phyloP scores from a whole-genome alignment of 768 basidiomycete species.

The Auricularia sp. region DNA sequence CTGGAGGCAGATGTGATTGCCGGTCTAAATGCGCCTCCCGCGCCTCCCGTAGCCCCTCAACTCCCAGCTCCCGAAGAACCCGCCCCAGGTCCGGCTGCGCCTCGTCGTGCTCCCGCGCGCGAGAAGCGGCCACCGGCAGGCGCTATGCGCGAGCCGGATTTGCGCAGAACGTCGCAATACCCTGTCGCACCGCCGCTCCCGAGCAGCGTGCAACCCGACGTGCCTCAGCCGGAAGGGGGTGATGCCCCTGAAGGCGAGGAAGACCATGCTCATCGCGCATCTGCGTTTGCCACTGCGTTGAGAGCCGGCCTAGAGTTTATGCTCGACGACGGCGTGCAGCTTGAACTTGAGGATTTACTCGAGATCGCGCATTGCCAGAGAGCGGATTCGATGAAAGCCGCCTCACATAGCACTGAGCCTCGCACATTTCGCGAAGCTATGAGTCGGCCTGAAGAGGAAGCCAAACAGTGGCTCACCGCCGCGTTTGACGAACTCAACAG shows the following conservation, averaged over 20 bases:
- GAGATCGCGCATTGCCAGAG: not conserved
- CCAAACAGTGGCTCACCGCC: conserved; percentile 8
- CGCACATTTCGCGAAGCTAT: not conserved
- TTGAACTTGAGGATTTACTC: not conserved
- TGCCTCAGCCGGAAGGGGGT: not conserved
- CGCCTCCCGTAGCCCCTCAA: no score
- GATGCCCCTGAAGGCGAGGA: not conserved
- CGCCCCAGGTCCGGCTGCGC: not conserved
- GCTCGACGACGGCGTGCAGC: not conserved
- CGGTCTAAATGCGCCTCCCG: no score
- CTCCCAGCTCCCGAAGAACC: no score
- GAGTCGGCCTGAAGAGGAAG: not conserved
- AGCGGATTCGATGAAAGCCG: not conserved
- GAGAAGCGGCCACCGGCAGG: not conserved
- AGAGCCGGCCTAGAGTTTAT: not conserved
- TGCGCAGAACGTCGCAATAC: not conserved
- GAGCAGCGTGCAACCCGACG: not conserved
- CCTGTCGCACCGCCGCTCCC: not conserved
- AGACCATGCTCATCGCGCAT: not conserved
- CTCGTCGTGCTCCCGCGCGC: not conserved
- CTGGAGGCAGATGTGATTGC: no score
- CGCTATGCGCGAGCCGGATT: not conserved
- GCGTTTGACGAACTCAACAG: conserved; percentile 11
- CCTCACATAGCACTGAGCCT: not conserved
- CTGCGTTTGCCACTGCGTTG: not conserved